Evolutionary conservation across 805 yeast species (phyloP), one percentile per base, ranked within the genome.

Genomic region (Metschnikowia peoriensis): DNA sequence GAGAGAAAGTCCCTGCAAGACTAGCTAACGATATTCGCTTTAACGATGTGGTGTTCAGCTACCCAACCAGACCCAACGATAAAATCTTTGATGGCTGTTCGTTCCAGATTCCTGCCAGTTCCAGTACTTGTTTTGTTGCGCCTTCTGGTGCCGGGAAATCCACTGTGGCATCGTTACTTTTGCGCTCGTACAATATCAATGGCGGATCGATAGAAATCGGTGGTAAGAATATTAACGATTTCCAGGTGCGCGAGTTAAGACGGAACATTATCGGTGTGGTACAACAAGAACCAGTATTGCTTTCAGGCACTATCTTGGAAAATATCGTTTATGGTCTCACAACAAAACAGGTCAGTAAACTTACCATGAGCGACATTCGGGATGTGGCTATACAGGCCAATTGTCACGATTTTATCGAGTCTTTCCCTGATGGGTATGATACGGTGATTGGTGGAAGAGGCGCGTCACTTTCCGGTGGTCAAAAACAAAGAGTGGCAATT

Each of bases 401-500:
- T 53, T 75, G 79, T 50, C 85, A 82, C 60, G 85, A 81, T 51
- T 82, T 82, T 58, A 77, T 83, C 46, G 68, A 68, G 64, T 67
- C 77, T 0, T 75, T 83, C 55, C 85, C 86, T 0, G 85, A 83
- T 41, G 85, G 84, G 2, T 83, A 81, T 60, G 82, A 83, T 49
- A 82, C 87, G 0, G 66, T 72, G 17, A 77, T 80, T 49, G 86
- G 86, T 1, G 66, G 80, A 8, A 71, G 83, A 44, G 87, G 87
- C 0, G 76, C 83, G 1, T 69, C 82, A 28, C 65, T 86, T 22
- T 83, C 88, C 5, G 92, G 91, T 38, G 92, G 92, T 11, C 92
- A 86, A 66, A 85, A 86, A 64, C 92, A 86, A 69, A 77, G 90
- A 59, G 73, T 86, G 41, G 91, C 91, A 7, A 84, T 86, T 67